Evolutionary conservation across 1,284 basidiomycete genomes (phyloP), one percentile per base, ranked within the genome.

Genomic region (Cystobasidiaceae sp.): DNA sequence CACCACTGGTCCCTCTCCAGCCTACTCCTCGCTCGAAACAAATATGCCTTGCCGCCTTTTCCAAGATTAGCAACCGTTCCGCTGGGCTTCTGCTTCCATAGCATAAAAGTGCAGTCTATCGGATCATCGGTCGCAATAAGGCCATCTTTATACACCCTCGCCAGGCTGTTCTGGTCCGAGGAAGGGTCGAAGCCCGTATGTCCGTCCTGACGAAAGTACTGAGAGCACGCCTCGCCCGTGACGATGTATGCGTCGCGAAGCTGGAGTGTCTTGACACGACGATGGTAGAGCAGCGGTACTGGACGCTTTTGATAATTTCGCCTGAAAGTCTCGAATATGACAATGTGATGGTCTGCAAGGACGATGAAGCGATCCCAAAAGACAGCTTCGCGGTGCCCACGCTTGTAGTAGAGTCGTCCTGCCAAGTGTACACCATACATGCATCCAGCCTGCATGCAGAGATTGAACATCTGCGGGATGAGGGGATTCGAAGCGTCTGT

Each of bases 71-170:
- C 33, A 25, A 48, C 34, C 32, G 49, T 56, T 5, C 67, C 69
- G 13, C 34, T 51, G 19, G 33, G 46, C 41, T 57, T 59, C 34
- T 65, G 65, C 23, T 50, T 56, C 46, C 68, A 60, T 5, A 73
- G 23, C n/a, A 70, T 67, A 9, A 73, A 68, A 19, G 70, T 71
- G 33, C 70, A 70, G 39, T 73, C 71, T 49, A 71, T 70, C 9
- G 67, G 68, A 17, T 71, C 71, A 57, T 71, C 71, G 23, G 64
- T 66, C 1, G 66, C 56, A 3, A 69, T 34, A 6, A 73, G 49
- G 3, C 69, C 69, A 43, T 73, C 71, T n/a, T 61, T 49, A 39
- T 73, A 73, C 50, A 69, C 65, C 2, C 71, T 61, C 17, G 71
- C 68, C 34, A 69, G 62, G n/a, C 60, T 58, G n/a, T 62, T 66